phyloP scores from a whole-genome alignment of 331 rosid genomes.

The Malus hybrid region DNA sequence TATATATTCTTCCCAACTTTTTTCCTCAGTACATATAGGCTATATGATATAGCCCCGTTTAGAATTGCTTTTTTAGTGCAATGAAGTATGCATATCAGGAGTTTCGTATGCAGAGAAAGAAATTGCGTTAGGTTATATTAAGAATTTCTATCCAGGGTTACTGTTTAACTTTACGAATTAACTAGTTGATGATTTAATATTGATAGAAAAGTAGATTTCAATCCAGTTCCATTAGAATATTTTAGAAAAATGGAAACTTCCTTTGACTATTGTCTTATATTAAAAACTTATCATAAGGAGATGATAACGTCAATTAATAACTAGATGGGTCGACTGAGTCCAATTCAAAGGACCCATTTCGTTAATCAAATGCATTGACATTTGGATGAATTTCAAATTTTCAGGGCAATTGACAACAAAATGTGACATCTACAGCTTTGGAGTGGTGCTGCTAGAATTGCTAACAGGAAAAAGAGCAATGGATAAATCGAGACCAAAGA shows the following conservation, averaged over 20 bases:
- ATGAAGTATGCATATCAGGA: neutral
- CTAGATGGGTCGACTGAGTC: too few relatives aligned
- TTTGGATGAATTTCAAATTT: neutral
- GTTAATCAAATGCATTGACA: neutral
- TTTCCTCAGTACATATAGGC: neutral
- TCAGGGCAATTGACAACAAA: constrained; percentile 88
- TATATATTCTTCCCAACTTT: neutral
- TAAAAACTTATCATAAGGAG: too few relatives aligned
- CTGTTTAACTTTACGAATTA: neutral
- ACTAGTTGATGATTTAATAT: neutral
- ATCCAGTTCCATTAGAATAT: too few relatives aligned
- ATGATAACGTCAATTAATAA: too few relatives aligned
- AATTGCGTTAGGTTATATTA: too few relatives aligned
- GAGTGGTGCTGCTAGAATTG: constrained; percentile 79
- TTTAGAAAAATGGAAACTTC: too few relatives aligned
- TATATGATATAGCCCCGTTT: neutral
- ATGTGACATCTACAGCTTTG: constrained; percentile 88
- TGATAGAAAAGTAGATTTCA: too few relatives aligned
- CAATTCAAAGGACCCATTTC: too few relatives aligned
- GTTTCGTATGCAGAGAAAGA: neutral
- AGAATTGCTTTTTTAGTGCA: neutral
- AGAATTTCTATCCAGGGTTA: too few relatives aligned
- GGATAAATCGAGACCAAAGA: constrained; percentile 68
- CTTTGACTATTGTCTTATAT: too few relatives aligned
- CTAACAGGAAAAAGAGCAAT: constrained; percentile 82